These are phyloP conservation scores for Arthromyces matolae DNA, from an alignment of 768 basidiomycete species.

Conservation along the genomic window DNA sequence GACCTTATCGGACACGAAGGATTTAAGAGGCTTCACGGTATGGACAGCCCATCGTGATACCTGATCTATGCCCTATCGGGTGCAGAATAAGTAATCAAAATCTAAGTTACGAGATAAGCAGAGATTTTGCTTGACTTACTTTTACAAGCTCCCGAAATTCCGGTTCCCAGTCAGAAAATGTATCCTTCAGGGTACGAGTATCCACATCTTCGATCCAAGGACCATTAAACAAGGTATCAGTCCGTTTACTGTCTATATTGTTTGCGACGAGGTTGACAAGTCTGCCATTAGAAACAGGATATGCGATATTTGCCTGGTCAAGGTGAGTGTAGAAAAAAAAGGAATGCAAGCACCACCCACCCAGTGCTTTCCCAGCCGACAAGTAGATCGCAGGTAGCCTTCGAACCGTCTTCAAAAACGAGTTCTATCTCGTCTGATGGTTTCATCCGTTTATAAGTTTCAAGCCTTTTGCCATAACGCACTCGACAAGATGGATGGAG, in stretches of 20 bases:
- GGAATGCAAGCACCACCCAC: constrained; percentile 10
- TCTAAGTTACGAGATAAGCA: background rate
- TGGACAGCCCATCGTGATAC: constrained; percentile 41
- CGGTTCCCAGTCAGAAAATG: constrained; percentile 34
- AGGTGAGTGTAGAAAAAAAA: constrained; percentile 12
- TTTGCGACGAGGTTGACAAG: constrained; percentile 34
- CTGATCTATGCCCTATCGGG: constrained; percentile 4
- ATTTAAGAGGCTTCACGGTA: constrained; percentile 34
- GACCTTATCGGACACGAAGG: constrained; percentile 35
- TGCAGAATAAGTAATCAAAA: background rate
- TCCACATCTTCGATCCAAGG: constrained; percentile 26
- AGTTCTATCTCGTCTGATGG: constrained; percentile 21
- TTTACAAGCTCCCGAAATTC: constrained; percentile 27
- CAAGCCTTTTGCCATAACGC: constrained; percentile 40
- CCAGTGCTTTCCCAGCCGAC: constrained; percentile 31
- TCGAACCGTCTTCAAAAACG: constrained; percentile 43
- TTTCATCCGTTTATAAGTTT: constrained; percentile 32
- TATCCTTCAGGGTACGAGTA: constrained; percentile 29
- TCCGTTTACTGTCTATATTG: constrained; percentile 23
- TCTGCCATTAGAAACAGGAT: constrained; percentile 34
- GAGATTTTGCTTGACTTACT: constrained; percentile 14
- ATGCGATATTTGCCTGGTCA: constrained; percentile 39
- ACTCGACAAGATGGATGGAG: constrained; percentile 31
- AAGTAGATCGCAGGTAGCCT: constrained; percentile 46
- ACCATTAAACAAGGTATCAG: constrained; percentile 28